Evolutionary conservation across 768 basidiomycete genomes (phyloP).

Genomic region (Suillus variegatus): DNA sequence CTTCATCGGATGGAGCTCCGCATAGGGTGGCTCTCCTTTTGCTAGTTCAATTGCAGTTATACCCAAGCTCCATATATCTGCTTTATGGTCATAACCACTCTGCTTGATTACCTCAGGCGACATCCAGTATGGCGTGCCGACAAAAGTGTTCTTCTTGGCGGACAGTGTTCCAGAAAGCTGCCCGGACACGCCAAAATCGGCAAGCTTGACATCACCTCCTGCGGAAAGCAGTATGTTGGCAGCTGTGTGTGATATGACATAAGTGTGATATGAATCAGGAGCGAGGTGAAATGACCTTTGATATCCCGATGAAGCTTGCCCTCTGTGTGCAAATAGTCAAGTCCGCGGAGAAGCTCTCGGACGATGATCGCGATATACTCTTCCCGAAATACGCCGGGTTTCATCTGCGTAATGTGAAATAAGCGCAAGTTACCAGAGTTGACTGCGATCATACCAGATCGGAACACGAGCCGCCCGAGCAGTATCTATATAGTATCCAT

Average conservation of each 20-base stretch:
- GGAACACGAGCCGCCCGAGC: constrained; percentile 98
- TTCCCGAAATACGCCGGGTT: constrained; percentile 96
- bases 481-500: constrained; percentile 60
- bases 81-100: constrained; percentile 98
- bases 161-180: constrained; percentile 92
- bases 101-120: constrained; percentile 99
- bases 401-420: constrained; percentile 67
- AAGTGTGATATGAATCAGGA: background rate
- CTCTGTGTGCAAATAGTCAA: constrained; percentile 95
- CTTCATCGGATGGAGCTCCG: constrained; percentile 99
- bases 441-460: constrained; percentile 69
- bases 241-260: constrained; percentile 45
- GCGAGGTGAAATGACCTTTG: constrained; percentile 65
- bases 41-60: constrained; percentile 98
- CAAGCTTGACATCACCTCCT: constrained; percentile 93
- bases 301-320: constrained; percentile 98
- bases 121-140: constrained; percentile 99
- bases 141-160: constrained; percentile 97
- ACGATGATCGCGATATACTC: constrained; percentile 99
- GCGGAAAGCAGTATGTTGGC: constrained; percentile 94
- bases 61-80: constrained; percentile 98
- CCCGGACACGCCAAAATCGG: constrained; percentile 98
- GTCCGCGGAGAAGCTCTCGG: constrained; percentile 85
- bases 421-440: background rate
- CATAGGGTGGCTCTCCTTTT: constrained; percentile 97